Percentiles rank a stretch among this genome's conserved stretches.
Evolutionary conservation across 306 rosid genomes (phyloP).

Genomic region (Sphenostylis stenocarpa): DNA sequence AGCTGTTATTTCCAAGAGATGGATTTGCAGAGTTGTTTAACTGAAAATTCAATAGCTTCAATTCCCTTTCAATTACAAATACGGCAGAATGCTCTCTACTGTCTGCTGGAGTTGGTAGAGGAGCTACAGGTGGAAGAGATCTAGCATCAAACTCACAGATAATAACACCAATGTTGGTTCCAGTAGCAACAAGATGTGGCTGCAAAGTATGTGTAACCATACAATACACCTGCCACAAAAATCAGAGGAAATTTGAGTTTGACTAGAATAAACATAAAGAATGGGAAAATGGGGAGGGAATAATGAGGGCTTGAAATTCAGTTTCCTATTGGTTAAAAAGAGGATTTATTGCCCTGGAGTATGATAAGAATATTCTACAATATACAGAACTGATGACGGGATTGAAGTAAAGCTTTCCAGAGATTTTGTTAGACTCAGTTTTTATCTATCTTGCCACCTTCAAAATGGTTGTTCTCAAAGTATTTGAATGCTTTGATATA

Average conservation of each 20-base stretch:
- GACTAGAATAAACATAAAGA: constrained; percentile 25
- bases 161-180: constrained; percentile 94
- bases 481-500: constrained; percentile 24
- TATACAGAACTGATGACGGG: constrained; percentile 6
- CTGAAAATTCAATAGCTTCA: constrained; percentile 87
- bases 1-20: constrained; percentile 87
- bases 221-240: constrained; percentile 81
- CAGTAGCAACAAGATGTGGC: constrained; percentile 98
- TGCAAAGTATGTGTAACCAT: constrained; percentile 94
- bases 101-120: constrained; percentile 84
- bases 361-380: constrained; percentile 20
- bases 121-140: constrained; percentile 96
- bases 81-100: constrained; percentile 93
- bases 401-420: constrained; percentile 24
- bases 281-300: neutral
- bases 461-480: constrained; percentile 4
- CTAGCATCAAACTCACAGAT: constrained; percentile 93
- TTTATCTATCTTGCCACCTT: constrained; percentile 12
- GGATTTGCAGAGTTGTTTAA: constrained; percentile 90
- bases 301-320: neutral
- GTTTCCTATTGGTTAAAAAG: constrained; percentile 3
- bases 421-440: neutral
- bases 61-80: constrained; percentile 86
- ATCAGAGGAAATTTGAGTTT: constrained; percentile 25
- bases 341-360: constrained; percentile 14